Evolutionary conservation across 805 yeast species (phyloP).

Genomic region (Alloascoidea hylecoeti): DNA sequence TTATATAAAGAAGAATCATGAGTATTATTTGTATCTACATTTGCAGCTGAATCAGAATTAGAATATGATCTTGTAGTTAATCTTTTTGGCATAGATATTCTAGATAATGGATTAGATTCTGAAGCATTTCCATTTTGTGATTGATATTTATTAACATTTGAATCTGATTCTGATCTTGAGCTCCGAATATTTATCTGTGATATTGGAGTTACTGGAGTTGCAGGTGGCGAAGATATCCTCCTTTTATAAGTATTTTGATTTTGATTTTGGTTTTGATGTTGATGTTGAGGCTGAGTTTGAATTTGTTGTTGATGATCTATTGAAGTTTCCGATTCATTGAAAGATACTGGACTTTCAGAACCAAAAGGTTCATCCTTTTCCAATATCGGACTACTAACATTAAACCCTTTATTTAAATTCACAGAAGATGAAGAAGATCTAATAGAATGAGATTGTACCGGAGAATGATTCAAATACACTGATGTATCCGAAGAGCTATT

Average conservation of each 20-base stretch:
- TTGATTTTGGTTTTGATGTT: background rate
- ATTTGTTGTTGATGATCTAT: background rate
- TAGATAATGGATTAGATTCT: too few species aligned
- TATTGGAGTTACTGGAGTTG: background rate
- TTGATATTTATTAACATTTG: background rate
- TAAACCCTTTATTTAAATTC: background rate
- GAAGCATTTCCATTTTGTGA: background rate
- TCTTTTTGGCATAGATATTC: too few species aligned
- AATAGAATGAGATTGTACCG: background rate
- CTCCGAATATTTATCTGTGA: constrained; percentile 1
- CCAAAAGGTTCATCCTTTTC: too few species aligned
- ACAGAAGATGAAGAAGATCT: background rate
- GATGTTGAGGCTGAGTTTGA: background rate
- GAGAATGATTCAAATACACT: too few species aligned
- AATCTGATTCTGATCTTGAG: background rate
- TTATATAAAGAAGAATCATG: background rate
- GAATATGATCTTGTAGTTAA: background rate
- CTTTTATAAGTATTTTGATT: background rate
- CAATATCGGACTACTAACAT: too few species aligned
- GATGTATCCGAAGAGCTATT: too few species aligned
- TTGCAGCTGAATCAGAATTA: background rate
- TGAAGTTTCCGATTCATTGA: background rate
- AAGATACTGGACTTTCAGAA: background rate
- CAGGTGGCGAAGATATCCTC: background rate
- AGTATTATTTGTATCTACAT: background rate